Conservation (phyloP, 1,139 yeast species). For the Candida buenavistaensis region DNA sequence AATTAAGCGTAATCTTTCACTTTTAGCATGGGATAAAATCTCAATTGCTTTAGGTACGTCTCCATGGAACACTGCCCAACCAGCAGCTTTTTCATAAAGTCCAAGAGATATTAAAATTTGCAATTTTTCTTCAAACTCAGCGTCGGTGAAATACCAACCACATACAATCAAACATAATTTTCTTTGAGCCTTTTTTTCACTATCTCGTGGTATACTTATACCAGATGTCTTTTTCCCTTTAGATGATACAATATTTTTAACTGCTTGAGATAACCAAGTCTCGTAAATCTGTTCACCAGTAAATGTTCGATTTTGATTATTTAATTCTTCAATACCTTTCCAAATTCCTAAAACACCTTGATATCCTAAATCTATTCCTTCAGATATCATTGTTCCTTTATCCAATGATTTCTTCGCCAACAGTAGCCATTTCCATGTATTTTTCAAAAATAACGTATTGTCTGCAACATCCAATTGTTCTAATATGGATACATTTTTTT, state of each 20-base stretch:
- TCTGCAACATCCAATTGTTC: conserved; percentile 55
- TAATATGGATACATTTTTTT: conserved; percentile 59
- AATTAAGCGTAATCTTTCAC: conserved; percentile 69
- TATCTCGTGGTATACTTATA: conserved; percentile 46
- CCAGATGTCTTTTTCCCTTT: conserved; percentile 48
- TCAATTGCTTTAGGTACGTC: conserved; percentile 79
- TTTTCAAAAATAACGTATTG: conserved; percentile 59
- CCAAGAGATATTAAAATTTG: conserved; percentile 57
- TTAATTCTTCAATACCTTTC: conserved; percentile 72
- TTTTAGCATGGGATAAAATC: conserved; percentile 60
- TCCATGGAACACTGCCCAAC: conserved; percentile 96
- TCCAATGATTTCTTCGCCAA: conserved; percentile 68
- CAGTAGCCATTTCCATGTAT: conserved; percentile 89
- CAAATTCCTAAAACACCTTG: conserved; percentile 90
- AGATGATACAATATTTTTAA: conserved; percentile 39
- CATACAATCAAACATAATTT: conserved; percentile 79
- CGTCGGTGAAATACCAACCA: conserved; percentile 86
- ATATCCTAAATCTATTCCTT: conserved; percentile 75
- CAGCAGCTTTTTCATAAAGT: conserved; percentile 87
- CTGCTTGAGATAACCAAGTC: conserved; percentile 47
- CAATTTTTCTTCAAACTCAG: conserved; percentile 74
- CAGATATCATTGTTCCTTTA: conserved; percentile 68
- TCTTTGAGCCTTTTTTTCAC: conserved; percentile 62
- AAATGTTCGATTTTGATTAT: conserved; percentile 53
- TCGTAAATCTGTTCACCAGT: conserved; percentile 36